phyloP scores from a whole-genome alignment of 306 rosid species.

The Castanea mollissima region DNA sequence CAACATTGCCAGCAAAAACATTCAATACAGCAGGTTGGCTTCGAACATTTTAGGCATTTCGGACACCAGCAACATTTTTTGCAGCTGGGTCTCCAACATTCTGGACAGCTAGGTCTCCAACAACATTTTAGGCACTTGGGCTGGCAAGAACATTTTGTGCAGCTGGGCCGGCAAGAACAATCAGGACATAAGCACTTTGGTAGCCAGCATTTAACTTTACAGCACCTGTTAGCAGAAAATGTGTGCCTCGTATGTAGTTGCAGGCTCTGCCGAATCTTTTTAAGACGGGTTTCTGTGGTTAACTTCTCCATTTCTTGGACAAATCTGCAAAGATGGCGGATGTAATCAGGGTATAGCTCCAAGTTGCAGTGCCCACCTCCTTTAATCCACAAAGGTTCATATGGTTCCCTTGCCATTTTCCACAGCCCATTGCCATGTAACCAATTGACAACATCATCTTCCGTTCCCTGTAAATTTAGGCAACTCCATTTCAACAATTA shows the following conservation, averaged over 20 bases:
- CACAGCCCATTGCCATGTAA: conserved; percentile 84
- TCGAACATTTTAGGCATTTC: conserved; percentile 36
- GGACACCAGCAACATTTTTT: conserved; percentile 35
- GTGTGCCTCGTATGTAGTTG: conserved; percentile 29
- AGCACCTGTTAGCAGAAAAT: conserved; percentile 27
- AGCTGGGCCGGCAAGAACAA: conserved; percentile 28
- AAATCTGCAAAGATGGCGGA: conserved; percentile 76
- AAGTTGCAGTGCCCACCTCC: conserved; percentile 98
- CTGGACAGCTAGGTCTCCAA: conserved; percentile 25
- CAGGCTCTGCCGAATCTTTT: conserved; percentile 54
- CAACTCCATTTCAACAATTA: conserved; percentile 6
- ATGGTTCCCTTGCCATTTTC: conserved; percentile 87
- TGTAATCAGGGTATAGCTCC: conserved; percentile 98
- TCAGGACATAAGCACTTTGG: conserved; percentile 31
- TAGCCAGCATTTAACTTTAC: conserved; percentile 37
- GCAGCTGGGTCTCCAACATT: conserved; percentile 44
- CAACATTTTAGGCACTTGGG: conserved; percentile 32
- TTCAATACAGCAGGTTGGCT: conserved; percentile 35
- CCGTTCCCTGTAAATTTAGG: conserved; percentile 77
- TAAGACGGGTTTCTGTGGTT: conserved; percentile 68
- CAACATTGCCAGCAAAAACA: conserved; percentile 61
- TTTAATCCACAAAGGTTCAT: conserved; percentile 95
- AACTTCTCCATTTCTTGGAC: conserved; percentile 83
- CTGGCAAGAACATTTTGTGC: conserved; percentile 25
- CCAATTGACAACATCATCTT: conserved; percentile 92